Conservation (phyloP, 2,329 filamentous ascomycete genomes). For the Pestalotiopsis sp. region DNA sequence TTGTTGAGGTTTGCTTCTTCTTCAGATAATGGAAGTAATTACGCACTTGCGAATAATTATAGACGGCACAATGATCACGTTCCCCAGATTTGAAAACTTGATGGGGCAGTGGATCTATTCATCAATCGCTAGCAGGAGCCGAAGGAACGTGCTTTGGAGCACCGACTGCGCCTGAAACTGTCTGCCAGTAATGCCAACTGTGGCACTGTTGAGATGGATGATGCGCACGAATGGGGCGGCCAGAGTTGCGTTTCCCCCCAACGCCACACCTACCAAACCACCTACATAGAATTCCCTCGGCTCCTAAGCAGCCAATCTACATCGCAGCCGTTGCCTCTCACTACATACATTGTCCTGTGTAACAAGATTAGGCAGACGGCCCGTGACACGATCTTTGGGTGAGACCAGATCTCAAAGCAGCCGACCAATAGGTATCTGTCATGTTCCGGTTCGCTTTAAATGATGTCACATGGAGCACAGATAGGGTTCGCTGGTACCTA, state of each 20-base stretch:
- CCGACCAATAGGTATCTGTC: too few species aligned
- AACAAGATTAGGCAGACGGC: not conserved
- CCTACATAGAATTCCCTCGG: not conserved
- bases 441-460: not conserved
- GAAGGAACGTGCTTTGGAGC: not conserved
- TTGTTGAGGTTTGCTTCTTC: not conserved
- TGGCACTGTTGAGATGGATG: constrained; percentile 4
- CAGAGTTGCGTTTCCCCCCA: not conserved
- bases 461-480: not conserved
- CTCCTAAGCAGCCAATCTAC: not conserved
- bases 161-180: not conserved
- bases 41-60: not conserved
- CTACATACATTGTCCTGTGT: not conserved
- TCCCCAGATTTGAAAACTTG: not conserved
- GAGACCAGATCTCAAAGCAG: not conserved
- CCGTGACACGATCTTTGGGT: not conserved
- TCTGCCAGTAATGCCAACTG: not conserved
- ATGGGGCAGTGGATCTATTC: not conserved
- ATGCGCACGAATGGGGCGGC: not conserved
- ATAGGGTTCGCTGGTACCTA: not conserved
- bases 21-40: not conserved
- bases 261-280: not conserved
- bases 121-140: not conserved
- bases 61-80: not conserved
- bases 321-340: not conserved